These are phyloP conservation scores for Phytophthora fragariaefolia DNA, from an alignment of 352 stramenopile genomes.

Conservation along the genomic window DNA sequence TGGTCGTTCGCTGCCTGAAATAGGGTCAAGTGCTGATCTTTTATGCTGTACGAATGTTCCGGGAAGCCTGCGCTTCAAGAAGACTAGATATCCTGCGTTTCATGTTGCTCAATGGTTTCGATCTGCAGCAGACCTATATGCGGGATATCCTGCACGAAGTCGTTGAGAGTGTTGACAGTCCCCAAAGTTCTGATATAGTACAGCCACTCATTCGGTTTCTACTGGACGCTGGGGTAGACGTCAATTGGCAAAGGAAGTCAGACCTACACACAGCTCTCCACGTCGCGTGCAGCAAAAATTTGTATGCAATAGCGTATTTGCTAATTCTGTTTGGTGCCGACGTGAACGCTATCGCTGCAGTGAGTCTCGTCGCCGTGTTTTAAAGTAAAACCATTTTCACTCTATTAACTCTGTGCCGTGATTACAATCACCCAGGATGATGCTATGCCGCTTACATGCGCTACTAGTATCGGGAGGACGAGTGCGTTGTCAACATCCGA, in stretches of 20 bases:
- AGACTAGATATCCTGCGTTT: conserved; percentile 69
- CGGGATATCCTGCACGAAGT: conserved; percentile 60
- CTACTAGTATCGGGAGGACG: conserved; percentile 34
- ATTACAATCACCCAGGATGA: no score
- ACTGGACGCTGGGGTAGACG: conserved; percentile 62
- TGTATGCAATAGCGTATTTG: conserved; percentile 67
- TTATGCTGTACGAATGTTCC: conserved; percentile 75
- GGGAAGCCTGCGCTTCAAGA: conserved; percentile 47
- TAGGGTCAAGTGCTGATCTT: conserved; percentile 65
- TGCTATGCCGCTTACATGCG: conserved; percentile 68
- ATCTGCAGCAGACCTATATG: conserved; percentile 62
- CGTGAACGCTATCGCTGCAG: conserved; percentile 72
- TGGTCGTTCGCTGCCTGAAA: background rate
- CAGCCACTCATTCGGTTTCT: conserved; percentile 71
- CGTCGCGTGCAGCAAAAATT: conserved; percentile 64
- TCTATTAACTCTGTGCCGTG: no score
- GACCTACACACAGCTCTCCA: conserved; percentile 74
- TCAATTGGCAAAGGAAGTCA: conserved; percentile 76
- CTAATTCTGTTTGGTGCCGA: conserved; percentile 76
- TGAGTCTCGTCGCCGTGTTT: conserved; percentile 28
- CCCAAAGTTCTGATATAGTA: conserved; percentile 40
- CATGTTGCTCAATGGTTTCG: conserved; percentile 72
- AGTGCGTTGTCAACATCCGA: conserved; percentile 17
- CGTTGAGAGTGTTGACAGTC: conserved; percentile 44
- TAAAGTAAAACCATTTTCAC: no score